These are phyloP conservation scores for Crithidia expoeki DNA, from an alignment of 208 protist genomes.

Conservation along the genomic window DNA sequence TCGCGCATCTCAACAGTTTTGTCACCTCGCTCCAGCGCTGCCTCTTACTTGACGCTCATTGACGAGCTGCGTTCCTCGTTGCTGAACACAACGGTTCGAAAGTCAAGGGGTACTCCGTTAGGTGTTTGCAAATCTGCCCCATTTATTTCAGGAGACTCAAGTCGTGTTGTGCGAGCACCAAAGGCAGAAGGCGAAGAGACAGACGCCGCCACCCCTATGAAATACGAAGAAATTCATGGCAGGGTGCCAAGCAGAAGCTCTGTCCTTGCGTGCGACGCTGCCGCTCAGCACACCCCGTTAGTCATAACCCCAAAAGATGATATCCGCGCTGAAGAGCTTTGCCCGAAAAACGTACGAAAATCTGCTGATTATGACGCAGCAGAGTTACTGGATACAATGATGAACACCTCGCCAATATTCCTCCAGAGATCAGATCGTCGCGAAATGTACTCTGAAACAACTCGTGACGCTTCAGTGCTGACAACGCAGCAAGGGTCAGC, in stretches of 20 bases:
- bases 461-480: background rate
- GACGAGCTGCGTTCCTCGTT: conserved; percentile 11
- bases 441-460: background rate
- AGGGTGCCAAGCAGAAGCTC: background rate
- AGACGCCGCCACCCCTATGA: conserved; percentile 6
- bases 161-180: background rate
- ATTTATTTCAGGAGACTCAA: background rate
- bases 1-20: conserved; percentile 4
- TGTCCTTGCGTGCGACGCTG: background rate
- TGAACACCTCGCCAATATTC: background rate
- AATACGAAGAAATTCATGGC: background rate
- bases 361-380: background rate
- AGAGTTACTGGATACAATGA: background rate
- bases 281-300: background rate
- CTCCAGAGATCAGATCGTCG: background rate
- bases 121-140: too few species aligned
- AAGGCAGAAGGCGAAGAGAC: background rate
- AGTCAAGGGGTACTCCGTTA: background rate
- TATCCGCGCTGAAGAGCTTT: background rate
- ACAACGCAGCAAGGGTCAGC: too few species aligned
- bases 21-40: conserved; percentile 11
- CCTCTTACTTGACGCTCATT: conserved; percentile 3
- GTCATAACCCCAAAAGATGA: background rate
- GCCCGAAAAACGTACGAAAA: background rate
- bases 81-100: background rate